Conservation (phyloP, 2,329 filamentous ascomycete species). For the Calonectria henricotiae region DNA sequence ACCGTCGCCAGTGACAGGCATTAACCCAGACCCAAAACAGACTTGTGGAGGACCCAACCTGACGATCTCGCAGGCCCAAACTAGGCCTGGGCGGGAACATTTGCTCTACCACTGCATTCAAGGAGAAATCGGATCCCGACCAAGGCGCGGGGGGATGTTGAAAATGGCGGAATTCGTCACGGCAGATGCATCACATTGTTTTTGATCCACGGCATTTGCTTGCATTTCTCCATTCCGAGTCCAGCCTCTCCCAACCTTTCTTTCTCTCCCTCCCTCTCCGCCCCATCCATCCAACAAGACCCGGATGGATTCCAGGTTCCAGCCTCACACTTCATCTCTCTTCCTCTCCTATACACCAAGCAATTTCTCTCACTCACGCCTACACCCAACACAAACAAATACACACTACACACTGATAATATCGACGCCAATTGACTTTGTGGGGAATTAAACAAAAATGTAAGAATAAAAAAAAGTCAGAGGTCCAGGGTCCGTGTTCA, state of each 20-base stretch:
- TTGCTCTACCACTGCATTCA: background rate
- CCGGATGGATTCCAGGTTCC: background rate
- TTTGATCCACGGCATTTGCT: background rate
- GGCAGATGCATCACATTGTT: slow-evolving; percentile 24
- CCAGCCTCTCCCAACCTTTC: background rate
- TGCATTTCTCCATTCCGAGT: background rate
- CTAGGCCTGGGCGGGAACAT: background rate
- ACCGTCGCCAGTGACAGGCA: slow-evolving; percentile 1
- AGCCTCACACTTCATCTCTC: too few species aligned
- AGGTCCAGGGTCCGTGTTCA: slow-evolving; percentile 48
- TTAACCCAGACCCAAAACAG: slow-evolving; percentile 17
- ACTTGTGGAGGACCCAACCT: slow-evolving; percentile 17
- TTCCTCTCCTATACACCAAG: background rate
- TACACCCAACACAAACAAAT: background rate
- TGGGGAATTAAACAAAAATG: slow-evolving; percentile 32
- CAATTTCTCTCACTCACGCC: background rate
- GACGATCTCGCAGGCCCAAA: background rate
- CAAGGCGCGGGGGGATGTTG: slow-evolving; percentile 3
- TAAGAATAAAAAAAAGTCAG: slow-evolving; percentile 19
- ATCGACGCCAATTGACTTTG: slow-evolving; percentile 13
- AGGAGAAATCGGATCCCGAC: slow-evolving; percentile 22
- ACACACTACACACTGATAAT: background rate
- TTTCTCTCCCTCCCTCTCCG: too few species aligned
- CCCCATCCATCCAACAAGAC: background rate
- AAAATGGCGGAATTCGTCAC: slow-evolving; percentile 9